Evolutionary conservation across 2,329 filamentous ascomycete species (phyloP), one percentile per base, ranked within the genome.

Genomic region (Sporothrix mexicana): DNA sequence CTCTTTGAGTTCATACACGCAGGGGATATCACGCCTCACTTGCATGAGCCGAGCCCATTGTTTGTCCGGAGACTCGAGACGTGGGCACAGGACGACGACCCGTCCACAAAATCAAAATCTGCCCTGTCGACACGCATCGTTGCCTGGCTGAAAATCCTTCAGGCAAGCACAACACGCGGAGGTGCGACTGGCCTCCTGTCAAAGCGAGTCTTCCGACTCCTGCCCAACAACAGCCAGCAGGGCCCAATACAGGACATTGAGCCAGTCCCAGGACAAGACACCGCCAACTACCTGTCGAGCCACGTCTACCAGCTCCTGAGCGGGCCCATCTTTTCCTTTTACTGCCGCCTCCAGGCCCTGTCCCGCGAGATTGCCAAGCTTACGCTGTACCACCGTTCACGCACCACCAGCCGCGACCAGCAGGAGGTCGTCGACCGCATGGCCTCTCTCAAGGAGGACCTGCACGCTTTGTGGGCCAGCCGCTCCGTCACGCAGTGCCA

Each of bases 281-380:
- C 30, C 6, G 43, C 36, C 5, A 62, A 62, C 30, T 8, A 43
- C 17, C 15, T 62, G 7, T 62, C 59, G 5, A 62, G 43, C 59
- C 30, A 62, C 17, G 36, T 62, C 23, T 69, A 69, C 47, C 66
- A 41, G 45, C 66, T 69, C 8, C 66, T 69, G 20, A 69, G 66
- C 47, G 25, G 20, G 17, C 47, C 66, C 66, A 69, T 69, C 25
- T 69, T 69, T 2, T 23, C n/a, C 47, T 69, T 69, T 17, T 69
- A 69, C 47, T 69, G 66, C 66, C 66, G 47, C 15, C 66, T 69
- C 45, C 66, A 69, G 10, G 66, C 23, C 13, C 41, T 69, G 66
- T 69, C 66, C 12, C 66, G 66, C 1, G 25, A 69, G 23, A 69
- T 69, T 25, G 66, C 66, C n/a, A 69, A 69, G 25, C 66, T 69